Evolutionary conservation across 140 eudicot species (phyloP).

Genomic region (Erigeron philadelphicus): DNA sequence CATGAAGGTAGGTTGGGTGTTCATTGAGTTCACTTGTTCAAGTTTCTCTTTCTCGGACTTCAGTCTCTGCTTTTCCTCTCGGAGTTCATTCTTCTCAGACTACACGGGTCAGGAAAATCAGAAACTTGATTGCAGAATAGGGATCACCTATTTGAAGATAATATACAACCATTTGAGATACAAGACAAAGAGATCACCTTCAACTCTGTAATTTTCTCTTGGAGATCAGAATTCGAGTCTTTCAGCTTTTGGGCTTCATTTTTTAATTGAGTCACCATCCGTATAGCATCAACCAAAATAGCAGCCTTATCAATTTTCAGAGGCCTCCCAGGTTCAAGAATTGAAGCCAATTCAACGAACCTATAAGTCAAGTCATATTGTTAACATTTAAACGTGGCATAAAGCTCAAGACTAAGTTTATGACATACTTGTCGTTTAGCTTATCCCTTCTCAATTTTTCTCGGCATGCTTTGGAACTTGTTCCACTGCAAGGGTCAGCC

Average conservation of each 20-base stretch:
- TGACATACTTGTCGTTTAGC: conserved; percentile 79
- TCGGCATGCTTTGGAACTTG: conserved; percentile 94
- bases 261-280: conserved; percentile 68
- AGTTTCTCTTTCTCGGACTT: conserved; percentile 80
- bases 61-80: conserved; percentile 88
- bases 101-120: conserved; percentile 19
- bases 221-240: conserved; percentile 63
- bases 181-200: conserved; percentile 45
- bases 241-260: conserved; percentile 71
- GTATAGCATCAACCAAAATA: conserved; percentile 77
- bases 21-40: conserved; percentile 62
- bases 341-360: conserved; percentile 72
- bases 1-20: conserved; percentile 55
- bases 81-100: conserved; percentile 87
- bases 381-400: not conserved
- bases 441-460: conserved; percentile 86
- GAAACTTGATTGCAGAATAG: not conserved
- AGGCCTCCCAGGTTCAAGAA: conserved; percentile 74
- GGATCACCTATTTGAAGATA: too few relatives aligned
- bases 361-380: conserved; percentile 27
- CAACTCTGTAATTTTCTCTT: conserved; percentile 82
- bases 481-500: conserved; percentile 56
- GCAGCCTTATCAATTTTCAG: conserved; percentile 83
- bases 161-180: not conserved
- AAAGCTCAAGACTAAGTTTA: not conserved